A percentile compares a stretch with the other conserved stretches of the same genome.
Evolutionary conservation across 2,329 filamentous ascomycete genomes (phyloP).

Genomic region (Fusarium anthophilum): DNA sequence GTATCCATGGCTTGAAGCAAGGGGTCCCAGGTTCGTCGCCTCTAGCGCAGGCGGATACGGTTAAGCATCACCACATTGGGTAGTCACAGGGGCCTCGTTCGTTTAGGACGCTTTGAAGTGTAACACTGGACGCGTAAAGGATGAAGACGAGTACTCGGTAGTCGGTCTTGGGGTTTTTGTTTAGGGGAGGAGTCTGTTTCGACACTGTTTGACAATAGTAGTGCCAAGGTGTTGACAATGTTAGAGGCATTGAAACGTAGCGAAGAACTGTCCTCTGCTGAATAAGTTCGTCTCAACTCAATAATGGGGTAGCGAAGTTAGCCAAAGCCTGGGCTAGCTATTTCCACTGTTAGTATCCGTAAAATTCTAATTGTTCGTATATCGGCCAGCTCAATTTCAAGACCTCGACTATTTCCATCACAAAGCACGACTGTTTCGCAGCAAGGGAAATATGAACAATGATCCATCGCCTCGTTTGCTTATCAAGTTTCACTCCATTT

Average conservation of each 20-base stretch:
- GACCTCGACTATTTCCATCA: not conserved
- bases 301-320: constrained; percentile 1
- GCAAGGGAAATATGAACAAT: constrained; percentile 1
- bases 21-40: constrained; percentile 21
- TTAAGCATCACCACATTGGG: constrained; percentile 33
- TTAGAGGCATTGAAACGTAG: constrained; percentile 2
- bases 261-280: not conserved
- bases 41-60: constrained; percentile 37
- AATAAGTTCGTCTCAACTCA: constrained; percentile 10
- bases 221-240: not conserved
- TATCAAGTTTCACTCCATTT: constrained; percentile 16
- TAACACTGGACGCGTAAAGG: constrained; percentile 25
- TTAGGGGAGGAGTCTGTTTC: constrained; percentile 28
- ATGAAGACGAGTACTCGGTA: constrained; percentile 9
- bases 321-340: constrained; percentile 24
- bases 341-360: constrained; percentile 15
- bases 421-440: constrained; percentile 1
- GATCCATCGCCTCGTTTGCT: not conserved
- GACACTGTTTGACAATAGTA: constrained; percentile 17
- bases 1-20: constrained; percentile 27
- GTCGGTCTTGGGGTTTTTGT: not conserved
- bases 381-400: not conserved
- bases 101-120: constrained; percentile 20
- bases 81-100: constrained; percentile 25
- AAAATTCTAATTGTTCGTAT: constrained; percentile 8